Conservation (phyloP, 306 rosid species). For the Acacia confusa region DNA sequence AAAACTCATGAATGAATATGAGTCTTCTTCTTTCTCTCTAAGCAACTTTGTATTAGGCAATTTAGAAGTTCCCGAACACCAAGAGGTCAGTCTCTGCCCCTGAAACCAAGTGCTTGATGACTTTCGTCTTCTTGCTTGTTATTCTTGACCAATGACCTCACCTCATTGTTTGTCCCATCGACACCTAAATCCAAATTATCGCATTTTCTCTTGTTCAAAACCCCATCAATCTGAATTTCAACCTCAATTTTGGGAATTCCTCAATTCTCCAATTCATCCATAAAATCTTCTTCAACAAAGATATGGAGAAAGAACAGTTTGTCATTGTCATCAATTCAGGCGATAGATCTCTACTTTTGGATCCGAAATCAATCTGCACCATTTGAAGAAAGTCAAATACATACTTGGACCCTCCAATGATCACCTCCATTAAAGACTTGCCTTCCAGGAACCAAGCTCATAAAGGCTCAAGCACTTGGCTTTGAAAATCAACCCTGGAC, state of each 20-base stretch:
- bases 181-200: not conserved
- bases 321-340: conserved; percentile 60
- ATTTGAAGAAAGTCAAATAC: conserved; percentile 55
- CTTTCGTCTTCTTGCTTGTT: not conserved
- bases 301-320: conserved; percentile 50
- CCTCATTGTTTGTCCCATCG: conserved; percentile 42
- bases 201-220: conserved; percentile 35
- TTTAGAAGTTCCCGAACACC: conserved; percentile 5
- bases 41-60: conserved; percentile 47
- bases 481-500: conserved; percentile 50
- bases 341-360: conserved; percentile 52
- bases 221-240: conserved; percentile 33
- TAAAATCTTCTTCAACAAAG: conserved; percentile 42
- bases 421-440: conserved; percentile 34
- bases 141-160: conserved; percentile 32
- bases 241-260: conserved; percentile 31
- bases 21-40: conserved; percentile 31
- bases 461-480: conserved; percentile 30
- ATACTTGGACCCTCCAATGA: conserved; percentile 47
- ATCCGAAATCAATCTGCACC: conserved; percentile 47
- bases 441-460: conserved; percentile 40
- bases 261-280: not conserved
- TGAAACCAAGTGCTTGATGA: conserved; percentile 15
- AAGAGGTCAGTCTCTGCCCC: conserved; percentile 31
- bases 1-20: conserved; percentile 24